phyloP scores from a whole-genome alignment of 225 moss, liverwort and hornwort species.

The Straminergon stramineum region DNA sequence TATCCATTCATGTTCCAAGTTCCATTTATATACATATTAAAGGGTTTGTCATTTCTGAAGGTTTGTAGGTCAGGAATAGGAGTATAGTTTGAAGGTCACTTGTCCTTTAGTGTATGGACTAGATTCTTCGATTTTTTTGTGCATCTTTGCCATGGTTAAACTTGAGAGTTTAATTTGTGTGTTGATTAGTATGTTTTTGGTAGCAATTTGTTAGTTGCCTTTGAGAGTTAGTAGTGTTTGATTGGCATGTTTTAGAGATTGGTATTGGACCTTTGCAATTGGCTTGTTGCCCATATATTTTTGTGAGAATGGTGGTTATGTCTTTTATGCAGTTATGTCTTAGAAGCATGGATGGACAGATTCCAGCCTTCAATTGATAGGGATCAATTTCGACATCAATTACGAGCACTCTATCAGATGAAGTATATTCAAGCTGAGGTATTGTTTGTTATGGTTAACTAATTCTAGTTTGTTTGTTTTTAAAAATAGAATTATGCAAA shows the following conservation, averaged over 20 bases:
- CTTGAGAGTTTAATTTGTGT: neutral
- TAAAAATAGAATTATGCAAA: too few species aligned
- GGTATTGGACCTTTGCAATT: neutral
- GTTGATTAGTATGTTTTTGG: neutral
- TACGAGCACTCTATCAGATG: neutral
- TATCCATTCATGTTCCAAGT: neutral
- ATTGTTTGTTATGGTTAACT: too few species aligned
- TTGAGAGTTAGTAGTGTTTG: neutral
- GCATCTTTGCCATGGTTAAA: neutral
- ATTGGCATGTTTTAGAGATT: too few species aligned
- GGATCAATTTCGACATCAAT: neutral
- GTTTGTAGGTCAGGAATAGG: neutral
- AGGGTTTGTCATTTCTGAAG: neutral
- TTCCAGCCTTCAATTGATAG: too few species aligned
- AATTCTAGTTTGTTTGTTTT: neutral
- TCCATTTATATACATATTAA: too few species aligned
- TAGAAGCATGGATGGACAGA: neutral
- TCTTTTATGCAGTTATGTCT: neutral
- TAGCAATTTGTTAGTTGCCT: neutral
- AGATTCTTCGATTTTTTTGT: fast-evolving
- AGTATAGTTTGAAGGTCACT: neutral
- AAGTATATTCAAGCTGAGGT: too few species aligned
- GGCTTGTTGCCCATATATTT: neutral
- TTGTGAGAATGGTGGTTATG: neutral
- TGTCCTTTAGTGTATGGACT: fast-evolving